Evolutionary conservation across 192 early-diverging fungal species (phyloP).

Genomic region (Umbelopsis sp.): DNA sequence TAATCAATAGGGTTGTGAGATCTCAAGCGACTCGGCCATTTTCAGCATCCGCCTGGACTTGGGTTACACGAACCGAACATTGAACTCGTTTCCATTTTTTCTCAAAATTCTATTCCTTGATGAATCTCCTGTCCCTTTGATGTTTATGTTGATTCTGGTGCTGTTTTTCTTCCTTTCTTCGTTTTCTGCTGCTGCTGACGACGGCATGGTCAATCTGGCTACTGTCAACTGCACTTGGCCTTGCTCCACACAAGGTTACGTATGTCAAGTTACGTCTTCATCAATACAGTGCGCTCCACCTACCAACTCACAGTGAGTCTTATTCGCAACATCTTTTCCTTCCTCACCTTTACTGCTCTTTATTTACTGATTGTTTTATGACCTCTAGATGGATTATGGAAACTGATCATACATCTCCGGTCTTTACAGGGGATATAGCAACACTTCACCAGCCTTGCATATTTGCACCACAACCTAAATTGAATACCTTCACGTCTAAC

Average conservation of each 20-base stretch:
- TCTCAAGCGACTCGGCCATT: too few relatives aligned
- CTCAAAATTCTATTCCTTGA: conserved; percentile 19
- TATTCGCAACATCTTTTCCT: not conserved
- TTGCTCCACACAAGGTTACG: not conserved
- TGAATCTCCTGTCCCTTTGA: conserved; percentile 15
- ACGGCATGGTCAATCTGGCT: not conserved
- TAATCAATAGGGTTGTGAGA: too few relatives aligned
- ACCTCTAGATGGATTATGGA: conserved; percentile 6
- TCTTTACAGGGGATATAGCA: conserved; percentile 9
- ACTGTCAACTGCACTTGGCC: conserved; percentile 11
- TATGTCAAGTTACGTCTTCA: not conserved
- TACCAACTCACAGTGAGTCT: not conserved
- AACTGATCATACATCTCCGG: not conserved
- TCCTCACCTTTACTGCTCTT: not conserved
- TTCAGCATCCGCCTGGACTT: conserved; percentile 11
- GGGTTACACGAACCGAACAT: conserved; percentile 19
- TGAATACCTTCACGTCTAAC: not conserved
- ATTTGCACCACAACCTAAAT: not conserved
- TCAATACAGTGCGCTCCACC: conserved; percentile 1
- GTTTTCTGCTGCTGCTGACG: not conserved
- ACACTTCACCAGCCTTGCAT: not conserved
- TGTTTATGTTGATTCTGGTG: not conserved
- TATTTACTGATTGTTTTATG: not conserved
- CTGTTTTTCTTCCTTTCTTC: not conserved
- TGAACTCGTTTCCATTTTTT: conserved; percentile 20